Evolutionary conservation across 2,329 filamentous ascomycete species (phyloP).

Genomic region (Arthrobotrys entomopaga): DNA sequence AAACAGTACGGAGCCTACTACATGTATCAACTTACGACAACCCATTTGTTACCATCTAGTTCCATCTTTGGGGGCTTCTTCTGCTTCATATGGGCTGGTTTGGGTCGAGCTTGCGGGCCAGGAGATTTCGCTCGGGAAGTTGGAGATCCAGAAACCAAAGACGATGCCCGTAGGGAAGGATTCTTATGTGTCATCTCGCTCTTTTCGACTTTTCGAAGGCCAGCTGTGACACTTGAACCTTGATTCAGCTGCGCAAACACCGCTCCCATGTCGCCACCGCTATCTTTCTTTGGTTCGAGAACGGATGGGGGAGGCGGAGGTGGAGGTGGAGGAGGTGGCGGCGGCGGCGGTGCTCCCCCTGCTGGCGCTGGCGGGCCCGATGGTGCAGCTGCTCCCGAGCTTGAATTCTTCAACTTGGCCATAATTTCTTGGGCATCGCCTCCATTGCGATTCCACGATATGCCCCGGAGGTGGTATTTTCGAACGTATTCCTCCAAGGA

Average conservation of each 20-base stretch:
- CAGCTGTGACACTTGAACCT: constrained; percentile 85
- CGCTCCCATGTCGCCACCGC: constrained; percentile 75
- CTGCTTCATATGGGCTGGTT: constrained; percentile 83
- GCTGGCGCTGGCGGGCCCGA: constrained; percentile 66
- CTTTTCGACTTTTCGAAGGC: constrained; percentile 90
- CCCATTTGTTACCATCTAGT: constrained; percentile 91
- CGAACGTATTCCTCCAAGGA: constrained; percentile 85
- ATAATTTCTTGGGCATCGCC: constrained; percentile 77
- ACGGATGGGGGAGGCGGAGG: constrained; percentile 75
- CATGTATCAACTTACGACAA: constrained; percentile 65
- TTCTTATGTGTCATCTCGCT: constrained; percentile 99
- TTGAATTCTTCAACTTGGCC: constrained; percentile 66
- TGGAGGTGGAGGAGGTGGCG: constrained; percentile 76
- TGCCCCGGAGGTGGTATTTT: constrained; percentile 79
- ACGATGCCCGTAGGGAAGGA: constrained; percentile 79
- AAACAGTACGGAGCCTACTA: constrained; percentile 33
- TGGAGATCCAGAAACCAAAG: constrained; percentile 72
- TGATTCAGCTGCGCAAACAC: constrained; percentile 93
- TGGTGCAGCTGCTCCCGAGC: constrained; percentile 60
- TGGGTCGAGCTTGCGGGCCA: constrained; percentile 85
- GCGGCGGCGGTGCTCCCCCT: constrained; percentile 64
- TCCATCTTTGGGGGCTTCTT: constrained; percentile 84
- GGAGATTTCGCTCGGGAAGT: constrained; percentile 78
- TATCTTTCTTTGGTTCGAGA: constrained; percentile 62
- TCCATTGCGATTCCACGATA: constrained; percentile 86